Evolutionary conservation across 2,329 filamentous ascomycete genomes (phyloP).

Genomic region (Aspergillus bombycis): DNA sequence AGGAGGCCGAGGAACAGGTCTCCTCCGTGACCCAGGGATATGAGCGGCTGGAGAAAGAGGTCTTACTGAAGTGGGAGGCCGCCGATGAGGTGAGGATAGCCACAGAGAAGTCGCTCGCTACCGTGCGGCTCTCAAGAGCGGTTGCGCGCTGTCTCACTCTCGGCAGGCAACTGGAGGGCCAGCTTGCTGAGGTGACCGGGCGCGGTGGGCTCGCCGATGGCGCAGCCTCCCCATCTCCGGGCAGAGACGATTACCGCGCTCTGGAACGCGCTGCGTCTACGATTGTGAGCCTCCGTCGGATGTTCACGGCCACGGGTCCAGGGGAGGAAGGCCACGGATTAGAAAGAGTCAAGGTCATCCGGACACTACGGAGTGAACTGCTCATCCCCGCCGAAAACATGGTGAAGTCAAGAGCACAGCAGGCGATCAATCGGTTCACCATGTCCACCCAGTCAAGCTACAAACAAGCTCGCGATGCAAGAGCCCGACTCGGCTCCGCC

Average conservation of each 20-base stretch:
- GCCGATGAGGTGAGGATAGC: slow-evolving; percentile 81
- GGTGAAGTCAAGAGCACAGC: slow-evolving; percentile 73
- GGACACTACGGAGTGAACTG: slow-evolving; percentile 69
- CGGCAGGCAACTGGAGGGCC: slow-evolving; percentile 83
- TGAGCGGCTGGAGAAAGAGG: slow-evolving; percentile 80
- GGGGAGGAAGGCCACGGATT: slow-evolving; percentile 78
- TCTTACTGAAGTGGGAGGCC: slow-evolving; percentile 80
- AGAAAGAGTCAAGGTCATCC: slow-evolving; percentile 72
- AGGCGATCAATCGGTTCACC: slow-evolving; percentile 81
- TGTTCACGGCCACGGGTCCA: slow-evolving; percentile 67
- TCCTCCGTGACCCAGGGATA: slow-evolving; percentile 82
- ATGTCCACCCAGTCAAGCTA: slow-evolving; percentile 63
- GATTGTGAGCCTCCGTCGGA: slow-evolving; percentile 72
- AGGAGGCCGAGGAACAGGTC: slow-evolving; percentile 79
- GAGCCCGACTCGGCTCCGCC: slow-evolving; percentile 72
- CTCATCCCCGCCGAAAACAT: slow-evolving; percentile 72
- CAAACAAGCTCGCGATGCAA: slow-evolving; percentile 72
- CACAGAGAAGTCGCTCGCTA: slow-evolving; percentile 77
- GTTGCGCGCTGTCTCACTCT: slow-evolving; percentile 79
- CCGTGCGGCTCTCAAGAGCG: slow-evolving; percentile 73
- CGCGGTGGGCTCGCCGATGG: slow-evolving; percentile 37
- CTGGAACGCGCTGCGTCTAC: slow-evolving; percentile 83
- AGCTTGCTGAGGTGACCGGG: slow-evolving; percentile 70
- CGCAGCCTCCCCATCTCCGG: slow-evolving; percentile 27
- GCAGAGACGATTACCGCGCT: slow-evolving; percentile 73